Base-by-base conservation (phyloP, 108 stramenopile species). In the Nannochloropsis salina region DNA sequence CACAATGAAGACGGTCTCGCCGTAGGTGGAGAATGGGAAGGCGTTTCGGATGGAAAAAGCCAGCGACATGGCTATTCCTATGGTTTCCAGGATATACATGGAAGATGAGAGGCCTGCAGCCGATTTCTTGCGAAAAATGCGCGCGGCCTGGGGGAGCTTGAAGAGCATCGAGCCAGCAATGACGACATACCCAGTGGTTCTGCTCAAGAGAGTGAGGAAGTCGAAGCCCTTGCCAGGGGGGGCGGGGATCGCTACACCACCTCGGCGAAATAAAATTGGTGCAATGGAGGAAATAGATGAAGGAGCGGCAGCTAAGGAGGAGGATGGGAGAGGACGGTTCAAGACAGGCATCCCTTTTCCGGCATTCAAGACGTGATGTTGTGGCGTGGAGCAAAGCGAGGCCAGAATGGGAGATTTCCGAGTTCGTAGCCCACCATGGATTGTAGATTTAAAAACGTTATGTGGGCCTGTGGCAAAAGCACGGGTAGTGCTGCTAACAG, bases 121-220 rank as follows among this genome's bases (percentile, higher is more conserved):
- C 3, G 61, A 74, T 74, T 74, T 74, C 61, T 74, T 74, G 61
- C 61, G 61, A n/a, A 74, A 74, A 8, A 74, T 74, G 61, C 61
- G 61, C 20, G 61, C 61, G 6, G 61, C 61, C n/a, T 74, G 61
- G 20, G 61, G 61, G 61, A 74, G 20, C 6, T 74, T 74, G 61
- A 74, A 74, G 61, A 74, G 61, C 61, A 74, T 74, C 4, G 61
- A 74, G 61, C 61, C 61, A n/a, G 61, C 61, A n/a, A 74, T 74
- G 61, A 74, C n/a, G 61, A n/a, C n/a, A n/a, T 74, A 74, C 20
- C 61, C 61, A 15, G n/a, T 74, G n/a, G n/a, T n/a, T 4, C 20
- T 74, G 61, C 61, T 74, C n/a, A 74, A n/a, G n/a, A 74, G 61
- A n/a, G 61, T 74, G 20, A 74, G n/a, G 61, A n/a, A 6, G 61